phyloP scores from a whole-genome alignment of 1,284 basidiomycete species.

The Cryptococcus sp. region DNA sequence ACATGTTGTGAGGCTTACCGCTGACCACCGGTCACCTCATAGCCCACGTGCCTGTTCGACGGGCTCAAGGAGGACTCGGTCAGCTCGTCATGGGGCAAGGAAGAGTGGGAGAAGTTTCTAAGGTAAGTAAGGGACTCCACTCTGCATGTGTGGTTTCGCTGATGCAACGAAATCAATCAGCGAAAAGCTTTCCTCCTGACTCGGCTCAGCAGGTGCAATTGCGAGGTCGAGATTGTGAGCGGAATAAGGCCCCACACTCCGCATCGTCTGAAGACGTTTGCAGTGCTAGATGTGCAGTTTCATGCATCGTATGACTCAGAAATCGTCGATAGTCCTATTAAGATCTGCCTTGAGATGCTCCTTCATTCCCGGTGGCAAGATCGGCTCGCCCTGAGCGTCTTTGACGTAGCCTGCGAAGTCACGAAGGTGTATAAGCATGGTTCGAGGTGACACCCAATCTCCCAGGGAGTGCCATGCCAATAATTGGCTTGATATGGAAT shows the following conservation, averaged over 20 bases:
- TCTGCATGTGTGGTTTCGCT: background rate
- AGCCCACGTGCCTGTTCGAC: constrained; percentile 80
- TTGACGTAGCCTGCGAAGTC: constrained; percentile 54
- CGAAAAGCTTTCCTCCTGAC: constrained; percentile 14
- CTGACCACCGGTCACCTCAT: background rate
- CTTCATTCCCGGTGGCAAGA: constrained; percentile 86
- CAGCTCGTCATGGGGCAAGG: constrained; percentile 77
- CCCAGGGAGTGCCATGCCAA: background rate
- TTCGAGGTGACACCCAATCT: background rate
- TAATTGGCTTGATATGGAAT: background rate
- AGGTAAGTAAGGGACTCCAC: constrained; percentile 34
- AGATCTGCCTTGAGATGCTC: constrained; percentile 79
- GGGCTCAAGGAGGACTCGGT: constrained; percentile 77
- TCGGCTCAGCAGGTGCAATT: background rate
- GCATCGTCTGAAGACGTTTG: background rate
- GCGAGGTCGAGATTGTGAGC: background rate
- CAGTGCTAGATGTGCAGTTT: background rate
- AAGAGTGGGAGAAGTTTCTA: constrained; percentile 84
- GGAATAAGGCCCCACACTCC: background rate
- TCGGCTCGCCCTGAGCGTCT: constrained; percentile 58
- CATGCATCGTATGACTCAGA: constrained; percentile 20
- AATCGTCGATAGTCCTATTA: constrained; percentile 75
- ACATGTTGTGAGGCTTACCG: background rate
- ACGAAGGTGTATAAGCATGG: background rate
- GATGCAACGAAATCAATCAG: background rate